Evolutionary conservation across 2,329 filamentous ascomycete genomes (phyloP).

Genomic region (Graphilbum sp.): DNA sequence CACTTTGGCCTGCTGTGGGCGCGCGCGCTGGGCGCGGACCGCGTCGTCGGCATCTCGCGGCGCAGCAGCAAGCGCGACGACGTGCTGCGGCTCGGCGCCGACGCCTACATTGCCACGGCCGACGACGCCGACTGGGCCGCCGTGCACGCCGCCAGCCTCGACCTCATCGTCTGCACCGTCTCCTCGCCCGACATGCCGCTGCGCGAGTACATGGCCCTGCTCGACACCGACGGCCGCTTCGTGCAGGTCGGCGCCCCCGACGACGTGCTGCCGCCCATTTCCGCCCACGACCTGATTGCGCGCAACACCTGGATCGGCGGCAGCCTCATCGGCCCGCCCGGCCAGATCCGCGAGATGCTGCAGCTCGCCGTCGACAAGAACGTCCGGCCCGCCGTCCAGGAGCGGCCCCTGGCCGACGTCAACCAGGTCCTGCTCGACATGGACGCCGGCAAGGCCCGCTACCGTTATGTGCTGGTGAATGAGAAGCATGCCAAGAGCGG

Average conservation of each 20-base stretch:
- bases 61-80: conserved; percentile 6
- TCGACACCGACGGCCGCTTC: conserved; percentile 50
- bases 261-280: conserved; percentile 23
- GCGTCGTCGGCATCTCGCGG: conserved; percentile 9
- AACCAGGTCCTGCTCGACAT: conserved; percentile 42
- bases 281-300: conserved; percentile 39
- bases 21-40: conserved; percentile 9
- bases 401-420: conserved; percentile 37
- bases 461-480: conserved; percentile 31
- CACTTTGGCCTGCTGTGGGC: conserved; percentile 10
- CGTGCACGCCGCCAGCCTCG: conserved; percentile 32
- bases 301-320: conserved; percentile 37
- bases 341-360: conserved; percentile 45
- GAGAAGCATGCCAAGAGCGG: too few species aligned
- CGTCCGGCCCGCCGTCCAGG: conserved; percentile 39
- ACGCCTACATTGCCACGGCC: conserved; percentile 15
- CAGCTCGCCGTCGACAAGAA: conserved; percentile 40
- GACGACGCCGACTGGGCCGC: conserved; percentile 38
- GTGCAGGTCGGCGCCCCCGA: conserved; percentile 52
- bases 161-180: conserved; percentile 43
- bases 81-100: conserved; percentile 7
- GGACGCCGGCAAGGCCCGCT: conserved; percentile 36
- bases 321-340: conserved; percentile 29
- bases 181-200: conserved; percentile 40
- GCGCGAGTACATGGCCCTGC: conserved; percentile 40